phyloP scores from a whole-genome alignment of 208 protist species.

The Porcisia hertigi region DNA sequence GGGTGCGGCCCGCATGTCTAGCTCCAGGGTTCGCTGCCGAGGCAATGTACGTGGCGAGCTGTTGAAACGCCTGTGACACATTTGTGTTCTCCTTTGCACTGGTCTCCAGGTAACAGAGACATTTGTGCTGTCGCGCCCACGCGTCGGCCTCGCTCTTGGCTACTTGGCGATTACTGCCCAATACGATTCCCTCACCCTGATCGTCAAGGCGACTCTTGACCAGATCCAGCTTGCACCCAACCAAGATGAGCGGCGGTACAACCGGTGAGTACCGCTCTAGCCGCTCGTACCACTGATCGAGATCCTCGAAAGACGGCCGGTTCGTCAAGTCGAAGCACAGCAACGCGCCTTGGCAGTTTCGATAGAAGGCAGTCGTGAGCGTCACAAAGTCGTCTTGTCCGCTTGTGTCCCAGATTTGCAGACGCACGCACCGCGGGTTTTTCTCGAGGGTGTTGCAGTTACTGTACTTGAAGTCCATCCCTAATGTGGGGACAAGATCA shows the following conservation, averaged over 20 bases:
- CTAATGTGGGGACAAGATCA: conserved; percentile 81
- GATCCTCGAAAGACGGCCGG: conserved; percentile 82
- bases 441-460: conserved; percentile 76
- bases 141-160: conserved; percentile 80
- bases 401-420: conserved; percentile 92
- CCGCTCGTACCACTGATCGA: conserved; percentile 84
- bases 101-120: conserved; percentile 87
- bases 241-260: conserved; percentile 79
- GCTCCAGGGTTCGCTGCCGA: conserved; percentile 39
- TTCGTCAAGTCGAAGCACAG: conserved; percentile 98
- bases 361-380: conserved; percentile 92
- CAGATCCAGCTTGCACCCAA: conserved; percentile 87
- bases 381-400: conserved; percentile 91
- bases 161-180: conserved; percentile 79
- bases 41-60: conserved; percentile 75
- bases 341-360: conserved; percentile 90
- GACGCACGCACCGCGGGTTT: conserved; percentile 63
- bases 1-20: conserved; percentile 20
- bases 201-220: conserved; percentile 59
- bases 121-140: conserved; percentile 73
- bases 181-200: conserved; percentile 58
- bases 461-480: conserved; percentile 90
- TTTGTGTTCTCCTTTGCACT: conserved; percentile 92
- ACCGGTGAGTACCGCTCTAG: conserved; percentile 60
- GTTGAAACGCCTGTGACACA: conserved; percentile 80